Evolutionary conservation across 2,329 filamentous ascomycete species (phyloP).

Genomic region (Pseudocercospora cruenta): DNA sequence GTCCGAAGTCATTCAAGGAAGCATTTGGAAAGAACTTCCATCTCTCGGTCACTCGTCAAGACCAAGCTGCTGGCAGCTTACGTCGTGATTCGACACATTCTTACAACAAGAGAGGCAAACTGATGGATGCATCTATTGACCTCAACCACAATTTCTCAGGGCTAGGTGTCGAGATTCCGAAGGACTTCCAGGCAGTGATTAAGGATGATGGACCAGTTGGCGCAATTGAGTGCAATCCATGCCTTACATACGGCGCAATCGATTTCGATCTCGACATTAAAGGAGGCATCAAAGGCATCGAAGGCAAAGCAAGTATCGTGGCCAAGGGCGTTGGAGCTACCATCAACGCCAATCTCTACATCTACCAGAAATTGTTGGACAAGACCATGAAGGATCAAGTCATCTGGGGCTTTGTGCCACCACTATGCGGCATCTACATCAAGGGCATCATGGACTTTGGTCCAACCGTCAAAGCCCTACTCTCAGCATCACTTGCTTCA

Average conservation of each 20-base stretch:
- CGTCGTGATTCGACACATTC: neutral
- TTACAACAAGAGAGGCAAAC: neutral
- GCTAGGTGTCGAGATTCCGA: slow-evolving; percentile 9
- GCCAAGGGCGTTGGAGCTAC: slow-evolving; percentile 1
- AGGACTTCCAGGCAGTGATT: neutral
- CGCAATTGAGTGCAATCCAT: slow-evolving; percentile 12
- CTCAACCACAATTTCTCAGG: slow-evolving; percentile 18
- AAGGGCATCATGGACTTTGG: slow-evolving; percentile 16
- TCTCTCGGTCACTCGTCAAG: neutral
- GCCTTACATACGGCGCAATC: slow-evolving; percentile 9
- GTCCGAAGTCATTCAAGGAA: neutral
- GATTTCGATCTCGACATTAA: slow-evolving; percentile 11
- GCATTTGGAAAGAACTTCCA: neutral
- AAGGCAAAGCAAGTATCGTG: neutral
- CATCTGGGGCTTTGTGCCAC: slow-evolving; percentile 13
- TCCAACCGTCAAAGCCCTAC: slow-evolving; percentile 15
- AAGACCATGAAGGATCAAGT: slow-evolving; percentile 5
- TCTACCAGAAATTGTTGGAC: slow-evolving; percentile 9
- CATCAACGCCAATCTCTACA: neutral
- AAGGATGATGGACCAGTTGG: slow-evolving; percentile 4
- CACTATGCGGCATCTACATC: slow-evolving; percentile 16
- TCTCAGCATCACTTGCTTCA: slow-evolving; percentile 10
- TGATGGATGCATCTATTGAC: slow-evolving; percentile 9
- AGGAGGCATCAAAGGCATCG: neutral
- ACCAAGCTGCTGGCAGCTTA: neutral